These are phyloP conservation scores for Eragrostis curvula DNA, from an alignment of 176 grass and related monocot genomes.

Conservation along the genomic window DNA sequence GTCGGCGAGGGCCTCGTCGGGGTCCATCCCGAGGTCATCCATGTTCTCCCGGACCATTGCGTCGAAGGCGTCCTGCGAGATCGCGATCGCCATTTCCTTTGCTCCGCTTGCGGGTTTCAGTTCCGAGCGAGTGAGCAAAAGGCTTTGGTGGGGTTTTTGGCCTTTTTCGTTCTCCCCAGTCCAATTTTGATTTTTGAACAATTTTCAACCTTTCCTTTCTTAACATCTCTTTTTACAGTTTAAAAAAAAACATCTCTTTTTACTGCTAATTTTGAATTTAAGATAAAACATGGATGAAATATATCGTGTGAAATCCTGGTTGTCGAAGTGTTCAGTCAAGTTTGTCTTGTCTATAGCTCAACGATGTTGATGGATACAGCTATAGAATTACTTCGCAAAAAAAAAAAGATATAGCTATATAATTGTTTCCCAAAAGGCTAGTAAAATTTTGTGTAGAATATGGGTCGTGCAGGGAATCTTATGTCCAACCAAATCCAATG, in stretches of 20 bases:
- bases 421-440: too few relatives aligned
- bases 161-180: neutral
- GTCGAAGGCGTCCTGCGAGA: constrained; percentile 95
- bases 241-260: neutral
- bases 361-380: too few relatives aligned
- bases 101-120: neutral
- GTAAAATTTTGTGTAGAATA: too few relatives aligned
- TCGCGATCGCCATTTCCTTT: constrained; percentile 66
- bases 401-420: too few relatives aligned
- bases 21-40: constrained; percentile 96
- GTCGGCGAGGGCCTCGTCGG: constrained; percentile 86
- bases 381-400: too few relatives aligned
- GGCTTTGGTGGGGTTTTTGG: constrained; percentile 9
- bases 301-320: neutral
- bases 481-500: neutral
- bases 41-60: constrained; percentile 90
- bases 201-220: neutral
- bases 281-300: neutral
- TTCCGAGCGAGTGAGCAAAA: neutral
- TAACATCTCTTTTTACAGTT: neutral
- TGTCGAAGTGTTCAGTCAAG: too few relatives aligned
- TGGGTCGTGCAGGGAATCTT: neutral
- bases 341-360: too few relatives aligned
- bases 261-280: neutral
- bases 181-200: constrained; percentile 11